A percentile compares a stretch with the other conserved stretches of the same genome.
Evolutionary conservation across 2,329 filamentous ascomycete species (phyloP).

Genomic region (Pyricularia pennisetigena): DNA sequence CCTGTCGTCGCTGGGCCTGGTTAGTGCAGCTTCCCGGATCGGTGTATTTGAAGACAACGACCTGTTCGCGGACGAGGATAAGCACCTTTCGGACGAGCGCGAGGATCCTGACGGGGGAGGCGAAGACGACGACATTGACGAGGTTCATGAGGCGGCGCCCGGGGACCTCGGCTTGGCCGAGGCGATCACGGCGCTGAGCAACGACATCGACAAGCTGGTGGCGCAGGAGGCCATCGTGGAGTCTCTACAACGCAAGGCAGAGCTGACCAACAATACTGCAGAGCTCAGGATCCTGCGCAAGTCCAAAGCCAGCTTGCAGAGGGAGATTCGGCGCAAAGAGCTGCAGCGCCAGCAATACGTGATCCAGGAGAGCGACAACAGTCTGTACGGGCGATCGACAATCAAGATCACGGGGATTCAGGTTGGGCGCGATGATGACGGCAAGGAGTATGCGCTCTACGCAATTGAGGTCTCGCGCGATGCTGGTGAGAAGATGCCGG

Average conservation of each 20-base stretch:
- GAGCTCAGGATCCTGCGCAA: slow-evolving; percentile 88
- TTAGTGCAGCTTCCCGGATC: slow-evolving; percentile 76
- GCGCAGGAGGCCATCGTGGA: slow-evolving; percentile 88
- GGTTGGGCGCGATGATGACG: slow-evolving; percentile 84
- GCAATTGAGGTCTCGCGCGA: slow-evolving; percentile 84
- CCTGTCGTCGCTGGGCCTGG: slow-evolving; percentile 81
- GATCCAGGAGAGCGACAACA: slow-evolving; percentile 95
- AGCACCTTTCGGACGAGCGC: slow-evolving; percentile 75
- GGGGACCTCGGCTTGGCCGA: slow-evolving; percentile 90
- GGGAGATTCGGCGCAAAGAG: slow-evolving; percentile 89
- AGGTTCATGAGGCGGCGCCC: slow-evolving; percentile 87
- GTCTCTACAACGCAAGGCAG: slow-evolving; percentile 84
- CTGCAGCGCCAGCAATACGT: slow-evolving; percentile 95
- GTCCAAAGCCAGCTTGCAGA: slow-evolving; percentile 83
- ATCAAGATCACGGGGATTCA: slow-evolving; percentile 89
- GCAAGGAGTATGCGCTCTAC: slow-evolving; percentile 88
- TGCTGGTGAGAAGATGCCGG: slow-evolving; percentile 90
- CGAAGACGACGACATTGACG: slow-evolving; percentile 59
- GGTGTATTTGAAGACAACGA: slow-evolving; percentile 93
- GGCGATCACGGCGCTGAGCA: slow-evolving; percentile 78
- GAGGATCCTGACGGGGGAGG: slow-evolving; percentile 56
- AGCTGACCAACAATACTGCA: slow-evolving; percentile 92
- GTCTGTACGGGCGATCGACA: slow-evolving; percentile 82
- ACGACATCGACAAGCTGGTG: slow-evolving; percentile 80
- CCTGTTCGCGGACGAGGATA: slow-evolving; percentile 82